Conservation (phyloP, 2,329 filamentous ascomycete species). For the Phialophora verrucosa region DNA sequence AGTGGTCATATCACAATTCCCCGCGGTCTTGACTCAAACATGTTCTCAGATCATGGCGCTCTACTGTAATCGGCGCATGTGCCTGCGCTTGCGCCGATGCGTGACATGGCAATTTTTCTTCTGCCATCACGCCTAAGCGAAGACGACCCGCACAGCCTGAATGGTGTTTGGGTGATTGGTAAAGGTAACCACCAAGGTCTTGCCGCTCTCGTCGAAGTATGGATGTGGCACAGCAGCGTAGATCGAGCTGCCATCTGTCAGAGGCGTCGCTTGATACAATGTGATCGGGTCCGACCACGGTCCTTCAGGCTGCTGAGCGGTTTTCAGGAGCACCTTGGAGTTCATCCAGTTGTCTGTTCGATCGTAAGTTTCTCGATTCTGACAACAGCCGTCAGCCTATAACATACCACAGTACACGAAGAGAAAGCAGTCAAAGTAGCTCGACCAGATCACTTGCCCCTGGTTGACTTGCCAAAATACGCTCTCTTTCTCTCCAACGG, state of each 20-base stretch:
- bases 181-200: constrained; percentile 39
- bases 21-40: not conserved
- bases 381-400: not conserved
- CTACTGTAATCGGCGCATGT: not conserved
- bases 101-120: not conserved
- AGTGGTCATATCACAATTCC: not conserved
- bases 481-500: constrained; percentile 37
- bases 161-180: constrained; percentile 41
- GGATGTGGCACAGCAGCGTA: constrained; percentile 41
- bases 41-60: not conserved
- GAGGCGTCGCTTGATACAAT: constrained; percentile 37
- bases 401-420: constrained; percentile 40
- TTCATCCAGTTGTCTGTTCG: constrained; percentile 37
- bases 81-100: too few relatives aligned
- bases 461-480: constrained; percentile 42
- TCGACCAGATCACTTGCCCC: constrained; percentile 40
- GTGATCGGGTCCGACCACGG: constrained; percentile 40
- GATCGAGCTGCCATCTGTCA: constrained; percentile 32
- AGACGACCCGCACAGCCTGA: constrained; percentile 37
- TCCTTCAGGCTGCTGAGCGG: constrained; percentile 35
- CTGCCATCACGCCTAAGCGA: constrained; percentile 12
- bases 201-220: constrained; percentile 39
- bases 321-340: constrained; percentile 34
- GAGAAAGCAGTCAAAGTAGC: constrained; percentile 37
- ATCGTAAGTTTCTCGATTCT: not conserved